Base-by-base conservation (phyloP, 129 eudicot genomes). In the Erigeron canadensis region DNA sequence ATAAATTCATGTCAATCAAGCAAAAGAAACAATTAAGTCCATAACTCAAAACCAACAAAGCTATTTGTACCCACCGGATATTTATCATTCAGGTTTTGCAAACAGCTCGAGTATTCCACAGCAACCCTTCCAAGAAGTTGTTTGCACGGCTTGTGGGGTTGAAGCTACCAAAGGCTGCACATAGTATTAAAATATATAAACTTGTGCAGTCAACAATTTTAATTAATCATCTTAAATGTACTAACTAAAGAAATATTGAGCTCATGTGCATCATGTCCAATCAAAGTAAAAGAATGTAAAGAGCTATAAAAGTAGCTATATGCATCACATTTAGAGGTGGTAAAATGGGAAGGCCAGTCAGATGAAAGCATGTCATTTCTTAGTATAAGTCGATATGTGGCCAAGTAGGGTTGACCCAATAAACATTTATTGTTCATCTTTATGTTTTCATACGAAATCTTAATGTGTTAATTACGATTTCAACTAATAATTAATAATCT, bases 101-200 rank as follows among this genome's bases (percentile, higher is more conserved):
- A 88, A 83, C 79, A 86, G 40, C 69, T 88, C 96, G 60, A 83
- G 75, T 55, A 88, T 64, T 63, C 91, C 91, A 81, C 96, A 88
- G 79, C 96, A 88, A 81, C 88, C 71, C 85, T 83, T 88, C 87
- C 86, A 76, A 58, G 96, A 83, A 23, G 91, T 75, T 45, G 62
- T 81, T 71, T 77, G 82, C 71, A 34, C 87, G 38, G 83, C 71
- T 56, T 19, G 75, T 9, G 82, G 70, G 70, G 80, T 68, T 68
- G 83, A 75, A 65, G 83, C 77, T 40, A 79, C 40, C 65, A 73
- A 69, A 41, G 85, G 85, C 96, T 88, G 90, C 77, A 75, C 15
- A 68, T 45, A 10, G 48, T 65, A 63, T 45, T 42, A 16, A 9
- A n/a, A 64, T 40, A 41, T 21, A 8, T 41, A 60, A 17, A 21